phyloP scores from a whole-genome alignment of 805 yeast genomes.

The Starmerella powellii region DNA sequence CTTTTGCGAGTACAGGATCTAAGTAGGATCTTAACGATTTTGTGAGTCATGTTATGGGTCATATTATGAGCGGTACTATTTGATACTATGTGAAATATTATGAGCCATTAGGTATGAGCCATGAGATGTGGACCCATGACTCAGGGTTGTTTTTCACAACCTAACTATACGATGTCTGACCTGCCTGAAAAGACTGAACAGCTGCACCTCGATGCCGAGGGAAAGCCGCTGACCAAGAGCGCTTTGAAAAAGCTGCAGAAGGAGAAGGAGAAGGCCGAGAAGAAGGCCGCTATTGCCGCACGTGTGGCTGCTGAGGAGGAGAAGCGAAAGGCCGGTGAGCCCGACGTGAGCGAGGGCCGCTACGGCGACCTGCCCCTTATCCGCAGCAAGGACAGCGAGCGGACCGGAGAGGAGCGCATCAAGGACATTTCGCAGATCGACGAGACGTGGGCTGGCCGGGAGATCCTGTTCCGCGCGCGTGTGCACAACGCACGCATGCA shows the following conservation, averaged over 20 bases:
- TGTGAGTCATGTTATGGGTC: no score
- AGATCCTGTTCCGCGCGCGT: conserved; percentile 83
- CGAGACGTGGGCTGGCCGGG: conserved; percentile 55
- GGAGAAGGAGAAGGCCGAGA: conserved; percentile 81
- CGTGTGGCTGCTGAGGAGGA: conserved; percentile 79
- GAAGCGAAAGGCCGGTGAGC: conserved; percentile 60
- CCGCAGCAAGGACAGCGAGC: conserved; percentile 47
- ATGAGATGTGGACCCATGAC: no score
- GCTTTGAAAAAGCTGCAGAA: conserved; percentile 91
- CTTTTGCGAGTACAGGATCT: no score
- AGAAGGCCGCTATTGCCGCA: conserved; percentile 86
- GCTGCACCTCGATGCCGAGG: conserved; percentile 49
- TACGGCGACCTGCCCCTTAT: conserved; percentile 84
- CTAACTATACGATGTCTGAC: conserved; percentile 9
- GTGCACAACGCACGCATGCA: conserved; percentile 88
- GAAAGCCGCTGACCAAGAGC: conserved; percentile 81
- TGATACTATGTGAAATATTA: no score
- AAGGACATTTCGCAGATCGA: conserved; percentile 38
- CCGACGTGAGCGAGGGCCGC: conserved; percentile 74
- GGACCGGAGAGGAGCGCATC: conserved; percentile 55
- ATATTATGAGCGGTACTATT: no score
- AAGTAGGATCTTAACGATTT: no score
- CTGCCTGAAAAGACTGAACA: conserved; percentile 19
- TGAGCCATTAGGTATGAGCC: no score
- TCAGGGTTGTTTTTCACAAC: not conserved